phyloP scores from a whole-genome alignment of 2,329 filamentous ascomycete genomes.

The Venturiaceae sp. region DNA sequence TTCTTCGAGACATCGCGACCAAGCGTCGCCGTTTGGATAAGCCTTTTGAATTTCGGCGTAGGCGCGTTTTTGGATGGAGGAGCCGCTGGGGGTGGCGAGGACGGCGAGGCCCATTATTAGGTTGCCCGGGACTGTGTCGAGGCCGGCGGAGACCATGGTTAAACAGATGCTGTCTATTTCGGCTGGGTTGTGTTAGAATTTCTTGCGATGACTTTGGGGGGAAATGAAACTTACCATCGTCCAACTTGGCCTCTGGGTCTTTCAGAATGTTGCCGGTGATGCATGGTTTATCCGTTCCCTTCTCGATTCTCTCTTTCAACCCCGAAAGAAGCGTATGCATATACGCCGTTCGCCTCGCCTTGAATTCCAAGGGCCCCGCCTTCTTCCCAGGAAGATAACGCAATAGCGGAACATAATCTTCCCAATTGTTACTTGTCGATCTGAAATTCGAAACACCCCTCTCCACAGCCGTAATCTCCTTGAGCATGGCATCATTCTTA shows the following conservation, averaged over 20 bases:
- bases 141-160: slow-evolving; percentile 71
- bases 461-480: slow-evolving; percentile 58
- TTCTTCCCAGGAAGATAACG: slow-evolving; percentile 55
- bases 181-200: slow-evolving; percentile 34
- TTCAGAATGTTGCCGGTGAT: slow-evolving; percentile 64
- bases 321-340: slow-evolving; percentile 49
- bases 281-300: slow-evolving; percentile 57
- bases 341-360: slow-evolving; percentile 52
- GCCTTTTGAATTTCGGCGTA: slow-evolving; percentile 60
- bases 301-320: slow-evolving; percentile 50
- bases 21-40: slow-evolving; percentile 67
- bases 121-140: slow-evolving; percentile 74
- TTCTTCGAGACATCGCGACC: slow-evolving; percentile 61
- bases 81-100: slow-evolving; percentile 57
- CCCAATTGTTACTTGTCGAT: slow-evolving; percentile 74
- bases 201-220: too few species aligned
- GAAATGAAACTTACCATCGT: slow-evolving; percentile 40
- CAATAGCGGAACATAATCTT: slow-evolving; percentile 72
- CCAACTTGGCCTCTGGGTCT: slow-evolving; percentile 58
- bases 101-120: slow-evolving; percentile 72
- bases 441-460: slow-evolving; percentile 66
- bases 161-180: slow-evolving; percentile 75
- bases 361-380: slow-evolving; percentile 7
- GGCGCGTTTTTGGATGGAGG: slow-evolving; percentile 59
- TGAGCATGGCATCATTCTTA: slow-evolving; percentile 40